A percentile compares a stretch with the other conserved stretches of the same genome.
Conservation (phyloP, 1,284 basidiomycete species). For the Papiliotrema laurentii region DNA sequence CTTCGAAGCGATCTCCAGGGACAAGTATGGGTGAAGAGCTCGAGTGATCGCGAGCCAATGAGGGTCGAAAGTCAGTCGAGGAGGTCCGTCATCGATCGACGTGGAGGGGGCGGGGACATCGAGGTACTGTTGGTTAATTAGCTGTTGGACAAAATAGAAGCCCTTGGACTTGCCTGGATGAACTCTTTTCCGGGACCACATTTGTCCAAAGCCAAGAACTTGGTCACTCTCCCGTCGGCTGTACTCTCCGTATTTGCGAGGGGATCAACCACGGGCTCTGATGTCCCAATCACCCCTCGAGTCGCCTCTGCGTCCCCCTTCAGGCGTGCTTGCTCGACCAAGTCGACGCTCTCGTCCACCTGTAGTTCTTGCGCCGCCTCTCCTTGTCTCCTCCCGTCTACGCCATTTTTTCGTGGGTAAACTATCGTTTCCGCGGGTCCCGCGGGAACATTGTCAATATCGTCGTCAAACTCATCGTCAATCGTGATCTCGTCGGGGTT, state of each 20-base stretch:
- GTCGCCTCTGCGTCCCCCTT: slow-evolving; percentile 11
- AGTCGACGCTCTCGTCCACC: slow-evolving; percentile 34
- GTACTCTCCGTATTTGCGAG: slow-evolving; percentile 9
- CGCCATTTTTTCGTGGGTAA: background rate
- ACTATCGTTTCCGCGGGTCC: background rate
- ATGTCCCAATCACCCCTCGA: slow-evolving; percentile 16
- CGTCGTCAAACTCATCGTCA: slow-evolving; percentile 34
- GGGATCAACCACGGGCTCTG: background rate
- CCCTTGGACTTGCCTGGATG: slow-evolving; percentile 62
- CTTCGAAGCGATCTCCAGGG: slow-evolving; percentile 53
- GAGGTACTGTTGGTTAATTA: slow-evolving; percentile 56
- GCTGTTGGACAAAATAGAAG: too few species aligned
- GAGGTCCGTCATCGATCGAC: slow-evolving; percentile 23
- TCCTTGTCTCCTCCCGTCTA: background rate
- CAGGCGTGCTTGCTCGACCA: slow-evolving; percentile 23
- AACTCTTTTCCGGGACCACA: slow-evolving; percentile 77
- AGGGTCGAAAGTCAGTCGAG: slow-evolving; percentile 65
- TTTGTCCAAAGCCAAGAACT: slow-evolving; percentile 90
- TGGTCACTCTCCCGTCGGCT: slow-evolving; percentile 52
- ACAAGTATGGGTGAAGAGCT: slow-evolving; percentile 76
- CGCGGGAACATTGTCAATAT: slow-evolving; percentile 19
- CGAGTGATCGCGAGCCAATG: slow-evolving; percentile 92
- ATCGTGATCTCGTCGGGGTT: slow-evolving; percentile 70
- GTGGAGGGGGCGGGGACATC: slow-evolving; percentile 54
- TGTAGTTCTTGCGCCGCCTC: slow-evolving; percentile 10